Evolutionary conservation across 164 flowering plant species (phyloP), one percentile per base, ranked within the genome.

Genomic region (Platanus orientalis): DNA sequence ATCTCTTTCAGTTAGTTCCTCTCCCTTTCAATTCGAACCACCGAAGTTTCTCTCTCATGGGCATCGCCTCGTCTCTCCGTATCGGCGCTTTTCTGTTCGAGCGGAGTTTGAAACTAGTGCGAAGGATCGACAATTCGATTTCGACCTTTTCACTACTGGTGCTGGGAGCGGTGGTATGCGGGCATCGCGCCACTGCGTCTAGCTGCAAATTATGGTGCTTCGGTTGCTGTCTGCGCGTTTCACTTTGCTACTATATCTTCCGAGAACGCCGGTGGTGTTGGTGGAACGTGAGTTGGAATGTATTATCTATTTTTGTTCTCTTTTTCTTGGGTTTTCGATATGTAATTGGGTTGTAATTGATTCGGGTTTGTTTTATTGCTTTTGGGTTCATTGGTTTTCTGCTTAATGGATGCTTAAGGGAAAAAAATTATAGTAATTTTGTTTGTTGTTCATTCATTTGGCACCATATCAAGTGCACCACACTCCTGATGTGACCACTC

Each of bases 171-270:
- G 95, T 3, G 91, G 95, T 25, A 88, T 88, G 25, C 74, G 91
- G 23, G 95, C 91, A 3, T 83, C 95, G 19, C 84, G n/a, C n/a
- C n/a, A n/a, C n/a, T n/a, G n/a, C n/a, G 95, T 40, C 84, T 88
- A 49, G 89, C 90, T 11, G 76, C 95, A 13, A 78, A 64, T 64
- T 84, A 69, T 51, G 95, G 91, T 13, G 88, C 83, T 11, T 74
- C 84, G 2, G 90, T 82, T 24, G 99, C 99, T 26, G 78, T 95
- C 7, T 93, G 98, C 62, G 99, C 89, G 74, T 89, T 94, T 49
- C 97, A 96, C 12, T 94, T 89, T 52, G 71, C 84, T 45, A 88
- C 96, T 20, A 77, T 94, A 1, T 85, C 99, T 7, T 91, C 97
- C 16, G 97, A 94, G 9, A 72, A 70, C n/a, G 61, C 88, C 10